phyloP scores from a whole-genome alignment of 768 basidiomycete genomes.

The Tricholoma hemisulphureum region DNA sequence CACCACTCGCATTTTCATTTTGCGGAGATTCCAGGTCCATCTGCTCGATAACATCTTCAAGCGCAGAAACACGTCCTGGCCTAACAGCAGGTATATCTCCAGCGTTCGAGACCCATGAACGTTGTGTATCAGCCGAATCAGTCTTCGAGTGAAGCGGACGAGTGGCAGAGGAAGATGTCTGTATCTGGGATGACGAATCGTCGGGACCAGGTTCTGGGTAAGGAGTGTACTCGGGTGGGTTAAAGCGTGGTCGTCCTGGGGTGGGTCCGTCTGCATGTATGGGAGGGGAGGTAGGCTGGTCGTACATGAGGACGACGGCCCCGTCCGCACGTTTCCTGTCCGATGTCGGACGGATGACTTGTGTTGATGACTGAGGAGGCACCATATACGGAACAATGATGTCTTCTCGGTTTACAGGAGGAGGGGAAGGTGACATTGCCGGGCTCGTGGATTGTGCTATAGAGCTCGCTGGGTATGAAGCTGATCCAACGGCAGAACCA shows the following conservation, averaged over 20 bases:
- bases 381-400: constrained; percentile 36
- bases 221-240: constrained; percentile 40
- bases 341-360: constrained; percentile 4
- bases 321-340: constrained; percentile 36
- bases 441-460: constrained; percentile 13
- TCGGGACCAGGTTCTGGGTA: constrained; percentile 20
- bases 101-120: constrained; percentile 30
- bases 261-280: constrained; percentile 14
- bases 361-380: not conserved
- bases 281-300: constrained; percentile 30
- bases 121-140: constrained; percentile 32
- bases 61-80: constrained; percentile 14
- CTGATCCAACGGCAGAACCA: constrained; percentile 23
- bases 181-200: constrained; percentile 13
- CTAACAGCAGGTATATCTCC: no score
- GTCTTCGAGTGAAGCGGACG: constrained; percentile 23
- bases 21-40: no score
- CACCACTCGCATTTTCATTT: no score
- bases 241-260: constrained; percentile 22
- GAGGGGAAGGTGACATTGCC: constrained; percentile 14
- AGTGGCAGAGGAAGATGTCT: constrained; percentile 1
- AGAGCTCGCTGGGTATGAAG: constrained; percentile 14
- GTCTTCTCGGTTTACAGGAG: constrained; percentile 26
- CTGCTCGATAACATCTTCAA: no score
- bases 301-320: constrained; percentile 29